Percentiles rank a stretch among this genome's conserved stretches.
Evolutionary conservation across 306 rosid genomes (phyloP).

Genomic region (Cucurbita moschata): DNA sequence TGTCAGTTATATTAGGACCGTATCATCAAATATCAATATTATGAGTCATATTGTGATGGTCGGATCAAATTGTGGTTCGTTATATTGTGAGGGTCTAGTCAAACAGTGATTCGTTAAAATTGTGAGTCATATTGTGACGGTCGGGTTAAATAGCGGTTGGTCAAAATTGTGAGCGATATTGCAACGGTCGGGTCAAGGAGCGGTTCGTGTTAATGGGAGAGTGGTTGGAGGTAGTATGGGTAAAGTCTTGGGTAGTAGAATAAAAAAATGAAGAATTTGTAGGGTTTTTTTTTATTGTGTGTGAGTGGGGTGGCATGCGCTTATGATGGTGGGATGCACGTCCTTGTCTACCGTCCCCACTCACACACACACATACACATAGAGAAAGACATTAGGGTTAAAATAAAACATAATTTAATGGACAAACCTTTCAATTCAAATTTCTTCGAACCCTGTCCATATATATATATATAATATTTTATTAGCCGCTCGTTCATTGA

Average conservation of each 20-base stretch:
- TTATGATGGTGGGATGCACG: constrained; percentile 29
- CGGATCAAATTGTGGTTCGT: too few relatives aligned
- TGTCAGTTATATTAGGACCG: too few relatives aligned
- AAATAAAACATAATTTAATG: not conserved
- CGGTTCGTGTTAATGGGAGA: not conserved
- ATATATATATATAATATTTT: too few relatives aligned
- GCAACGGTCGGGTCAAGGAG: not conserved
- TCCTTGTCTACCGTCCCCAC: constrained; percentile 14
- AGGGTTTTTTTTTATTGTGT: constrained; percentile 11
- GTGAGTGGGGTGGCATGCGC: constrained; percentile 29
- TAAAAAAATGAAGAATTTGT: constrained; percentile 5
- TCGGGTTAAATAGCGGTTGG: too few relatives aligned
- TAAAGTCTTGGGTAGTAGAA: not conserved
- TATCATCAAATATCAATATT: too few relatives aligned
- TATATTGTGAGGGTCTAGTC: too few relatives aligned
- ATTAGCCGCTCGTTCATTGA: too few relatives aligned
- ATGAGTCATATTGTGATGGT: too few relatives aligned
- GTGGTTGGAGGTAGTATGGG: constrained; percentile 8
- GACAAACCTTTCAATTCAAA: not conserved
- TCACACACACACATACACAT: not conserved
- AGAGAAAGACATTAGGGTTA: not conserved
- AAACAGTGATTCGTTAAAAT: too few relatives aligned
- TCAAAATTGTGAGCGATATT: too few relatives aligned
- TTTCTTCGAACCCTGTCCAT: not conserved
- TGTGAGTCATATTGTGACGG: too few relatives aligned